phyloP scores from a whole-genome alignment of 164 flowering plant species.

The Echeveria elegans region DNA sequence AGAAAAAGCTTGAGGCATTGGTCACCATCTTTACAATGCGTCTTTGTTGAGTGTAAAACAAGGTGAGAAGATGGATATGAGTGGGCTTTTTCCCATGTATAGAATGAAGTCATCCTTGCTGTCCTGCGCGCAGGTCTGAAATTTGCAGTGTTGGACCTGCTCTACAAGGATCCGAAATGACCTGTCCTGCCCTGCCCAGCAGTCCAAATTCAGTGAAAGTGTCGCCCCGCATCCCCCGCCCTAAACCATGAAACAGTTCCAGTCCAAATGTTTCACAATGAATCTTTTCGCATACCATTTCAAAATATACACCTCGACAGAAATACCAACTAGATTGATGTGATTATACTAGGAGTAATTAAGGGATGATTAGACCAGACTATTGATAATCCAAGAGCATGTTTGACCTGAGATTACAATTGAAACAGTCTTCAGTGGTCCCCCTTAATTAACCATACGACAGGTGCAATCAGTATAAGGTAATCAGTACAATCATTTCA shows the following conservation, averaged over 20 bases:
- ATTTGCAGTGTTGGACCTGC: no score
- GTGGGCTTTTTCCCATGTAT: slow-evolving; percentile 39
- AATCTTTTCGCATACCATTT: background rate
- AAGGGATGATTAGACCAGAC: slow-evolving; percentile 90
- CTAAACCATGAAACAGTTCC: slow-evolving; percentile 85
- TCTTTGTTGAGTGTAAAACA: slow-evolving; percentile 16
- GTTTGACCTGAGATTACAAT: slow-evolving; percentile 48
- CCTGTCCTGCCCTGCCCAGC: no score
- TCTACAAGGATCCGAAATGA: no score
- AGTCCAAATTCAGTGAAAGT: no score
- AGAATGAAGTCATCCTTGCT: slow-evolving; percentile 29
- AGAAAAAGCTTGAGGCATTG: background rate
- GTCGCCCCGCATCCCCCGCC: no score
- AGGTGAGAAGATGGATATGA: slow-evolving; percentile 46
- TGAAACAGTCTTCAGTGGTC: background rate
- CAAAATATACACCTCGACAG: background rate
- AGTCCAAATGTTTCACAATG: slow-evolving; percentile 55
- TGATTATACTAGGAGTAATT: slow-evolving; percentile 45
- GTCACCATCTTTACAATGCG: background rate
- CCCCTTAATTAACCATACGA: background rate
- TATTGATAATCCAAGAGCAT: slow-evolving; percentile 84
- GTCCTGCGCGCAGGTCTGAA: no score
- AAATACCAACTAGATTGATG: background rate
- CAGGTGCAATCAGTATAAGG: no score
- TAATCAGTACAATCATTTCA: no score